Evolutionary conservation across 148 eudicot species (phyloP).

Genomic region (Vaccinium vitisidaea): DNA sequence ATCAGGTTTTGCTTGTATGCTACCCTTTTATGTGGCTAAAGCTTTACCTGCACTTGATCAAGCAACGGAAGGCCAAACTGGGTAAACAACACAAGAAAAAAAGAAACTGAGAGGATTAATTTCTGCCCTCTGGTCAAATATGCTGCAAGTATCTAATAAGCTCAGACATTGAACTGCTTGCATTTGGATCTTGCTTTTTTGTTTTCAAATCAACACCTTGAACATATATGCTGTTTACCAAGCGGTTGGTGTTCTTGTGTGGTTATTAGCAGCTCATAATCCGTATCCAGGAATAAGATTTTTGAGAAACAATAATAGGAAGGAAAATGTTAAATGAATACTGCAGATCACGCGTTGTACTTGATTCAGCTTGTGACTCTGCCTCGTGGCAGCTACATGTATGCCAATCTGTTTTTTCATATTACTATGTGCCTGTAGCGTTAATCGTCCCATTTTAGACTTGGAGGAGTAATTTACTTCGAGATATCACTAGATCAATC

Average conservation of each 20-base stretch:
- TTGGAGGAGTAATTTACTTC: neutral
- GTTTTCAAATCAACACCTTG: neutral
- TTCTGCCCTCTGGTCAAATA: neutral
- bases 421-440: neutral
- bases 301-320: neutral
- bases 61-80: conserved; percentile 70
- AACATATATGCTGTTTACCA: neutral
- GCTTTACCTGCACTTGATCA: conserved; percentile 75
- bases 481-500: neutral
- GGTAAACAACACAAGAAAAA: conserved; percentile 53
- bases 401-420: neutral
- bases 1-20: conserved; percentile 65
- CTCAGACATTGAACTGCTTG: neutral
- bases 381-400: neutral
- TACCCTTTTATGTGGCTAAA: conserved; percentile 76
- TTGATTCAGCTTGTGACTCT: neutral
- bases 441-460: neutral
- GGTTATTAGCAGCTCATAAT: neutral
- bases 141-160: neutral
- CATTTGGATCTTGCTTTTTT: neutral
- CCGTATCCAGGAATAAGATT: neutral
- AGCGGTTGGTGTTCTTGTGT: neutral
- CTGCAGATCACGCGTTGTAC: neutral
- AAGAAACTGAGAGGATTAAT: conserved; percentile 38
- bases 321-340: neutral